Conservation (phyloP, 176 grass and related monocot genomes). For the Secale cereale region DNA sequence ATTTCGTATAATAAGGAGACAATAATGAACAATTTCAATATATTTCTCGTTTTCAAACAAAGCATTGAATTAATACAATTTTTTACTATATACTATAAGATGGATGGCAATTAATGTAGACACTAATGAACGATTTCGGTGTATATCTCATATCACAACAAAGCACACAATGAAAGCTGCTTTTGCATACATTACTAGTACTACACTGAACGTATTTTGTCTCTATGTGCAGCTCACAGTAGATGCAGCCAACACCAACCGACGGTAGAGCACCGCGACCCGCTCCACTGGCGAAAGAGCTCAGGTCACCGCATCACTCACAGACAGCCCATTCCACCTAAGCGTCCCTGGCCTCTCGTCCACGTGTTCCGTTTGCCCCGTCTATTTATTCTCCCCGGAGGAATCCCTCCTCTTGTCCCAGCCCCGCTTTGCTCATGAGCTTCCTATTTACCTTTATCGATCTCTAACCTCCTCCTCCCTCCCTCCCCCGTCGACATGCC, state of each 20-base stretch:
- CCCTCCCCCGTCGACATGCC: constrained; percentile 25
- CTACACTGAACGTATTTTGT: too few species aligned
- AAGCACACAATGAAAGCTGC: too few species aligned
- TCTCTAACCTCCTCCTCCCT: background rate
- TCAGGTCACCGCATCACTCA: background rate
- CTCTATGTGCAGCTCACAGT: background rate
- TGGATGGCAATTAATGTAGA: too few species aligned
- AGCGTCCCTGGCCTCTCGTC: background rate
- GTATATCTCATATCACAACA: too few species aligned
- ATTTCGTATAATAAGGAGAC: too few species aligned
- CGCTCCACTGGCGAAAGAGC: background rate
- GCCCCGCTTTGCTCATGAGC: constrained; percentile 42
- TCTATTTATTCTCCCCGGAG: background rate
- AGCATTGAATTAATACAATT: too few species aligned
- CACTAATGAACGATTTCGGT: too few species aligned
- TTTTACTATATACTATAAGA: too few species aligned
- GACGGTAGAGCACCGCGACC: background rate
- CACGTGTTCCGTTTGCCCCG: constrained; percentile 9
- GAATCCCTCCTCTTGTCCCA: constrained; percentile 16
- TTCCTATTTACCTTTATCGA: background rate
- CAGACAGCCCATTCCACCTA: background rate
- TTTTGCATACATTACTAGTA: background rate
- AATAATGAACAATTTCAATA: too few species aligned
- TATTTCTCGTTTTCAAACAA: too few species aligned
- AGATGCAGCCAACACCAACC: background rate